These are phyloP conservation scores for Aspergillus affinis DNA, from an alignment of 495 filamentous ascomycete species.

Conservation along the genomic window DNA sequence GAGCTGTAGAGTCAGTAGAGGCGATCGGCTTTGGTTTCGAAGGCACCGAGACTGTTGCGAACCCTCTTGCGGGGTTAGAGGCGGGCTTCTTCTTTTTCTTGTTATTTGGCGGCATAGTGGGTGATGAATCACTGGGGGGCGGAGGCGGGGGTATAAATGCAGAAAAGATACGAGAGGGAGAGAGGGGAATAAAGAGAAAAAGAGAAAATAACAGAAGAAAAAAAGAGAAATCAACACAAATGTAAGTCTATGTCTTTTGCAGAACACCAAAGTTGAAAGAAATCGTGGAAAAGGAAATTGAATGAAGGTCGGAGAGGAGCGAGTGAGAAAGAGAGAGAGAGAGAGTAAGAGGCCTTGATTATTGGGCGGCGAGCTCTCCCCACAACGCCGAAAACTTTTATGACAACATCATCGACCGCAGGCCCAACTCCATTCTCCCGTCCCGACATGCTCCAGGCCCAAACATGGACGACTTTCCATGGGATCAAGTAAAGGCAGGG, in stretches of 20 bases:
- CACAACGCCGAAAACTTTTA: conserved; percentile 42
- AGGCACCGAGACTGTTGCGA: conserved; percentile 87
- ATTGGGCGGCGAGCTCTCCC: conserved; percentile 13
- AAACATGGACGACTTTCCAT: conserved; percentile 51
- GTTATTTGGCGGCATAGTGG: conserved; percentile 66
- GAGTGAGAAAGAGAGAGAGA: conserved; percentile 1
- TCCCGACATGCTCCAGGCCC: conserved; percentile 29
- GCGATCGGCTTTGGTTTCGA: conserved; percentile 57
- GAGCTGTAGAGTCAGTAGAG: conserved; percentile 27
- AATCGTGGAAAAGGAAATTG: background rate
- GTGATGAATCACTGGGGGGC: conserved; percentile 3
- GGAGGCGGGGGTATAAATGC: conserved; percentile 1
- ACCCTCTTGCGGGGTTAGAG: conserved; percentile 82
- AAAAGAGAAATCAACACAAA: background rate
- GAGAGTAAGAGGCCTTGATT: background rate
- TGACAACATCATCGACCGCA: conserved; percentile 41
- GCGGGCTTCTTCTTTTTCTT: conserved; percentile 88
- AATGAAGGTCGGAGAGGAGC: background rate
- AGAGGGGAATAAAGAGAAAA: background rate
- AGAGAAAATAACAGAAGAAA: background rate
- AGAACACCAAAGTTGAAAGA: conserved; percentile 2
- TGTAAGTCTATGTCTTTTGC: no score
- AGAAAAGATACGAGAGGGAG: no score
- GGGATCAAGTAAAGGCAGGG: conserved; percentile 49
- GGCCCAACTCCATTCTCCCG: conserved; percentile 8